A percentile compares a stretch with the other conserved stretches of the same genome.
Evolutionary conservation across 148 eudicot genomes (phyloP).

Genomic region (Polygonum maritimum): DNA sequence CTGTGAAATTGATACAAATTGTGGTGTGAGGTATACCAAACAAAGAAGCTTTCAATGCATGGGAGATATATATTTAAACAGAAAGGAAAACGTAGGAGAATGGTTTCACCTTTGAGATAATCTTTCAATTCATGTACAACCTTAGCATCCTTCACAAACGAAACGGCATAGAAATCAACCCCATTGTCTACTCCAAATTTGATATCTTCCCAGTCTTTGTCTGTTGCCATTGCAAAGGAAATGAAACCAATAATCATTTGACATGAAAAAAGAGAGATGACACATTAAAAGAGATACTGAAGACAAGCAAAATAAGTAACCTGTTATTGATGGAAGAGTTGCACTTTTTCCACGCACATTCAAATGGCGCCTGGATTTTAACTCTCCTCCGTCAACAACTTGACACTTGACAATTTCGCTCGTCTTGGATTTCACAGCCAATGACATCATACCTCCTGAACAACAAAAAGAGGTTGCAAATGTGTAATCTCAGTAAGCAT

Average conservation of each 20-base stretch:
- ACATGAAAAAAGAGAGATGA: neutral
- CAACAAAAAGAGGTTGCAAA: neutral
- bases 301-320: conserved; percentile 19
- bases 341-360: conserved; percentile 99
- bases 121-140: conserved; percentile 84
- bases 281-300: neutral
- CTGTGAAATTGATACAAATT: conserved; percentile 30
- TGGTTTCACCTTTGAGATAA: conserved; percentile 57
- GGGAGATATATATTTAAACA: neutral
- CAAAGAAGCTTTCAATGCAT: neutral
- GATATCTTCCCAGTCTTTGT: conserved; percentile 99
- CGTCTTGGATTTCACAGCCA: conserved; percentile 77
- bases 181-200: conserved; percentile 93
- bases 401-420: conserved; percentile 62
- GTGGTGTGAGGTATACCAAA: neutral
- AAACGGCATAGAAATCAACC: conserved; percentile 95
- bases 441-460: conserved; percentile 95
- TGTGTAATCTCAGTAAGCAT: neutral
- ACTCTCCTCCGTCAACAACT: conserved; percentile 94
- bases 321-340: conserved; percentile 92
- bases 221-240: conserved; percentile 26
- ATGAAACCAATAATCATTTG: neutral
- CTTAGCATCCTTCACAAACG: conserved; percentile 87
- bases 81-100: neutral
- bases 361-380: conserved; percentile 82